These are phyloP conservation scores for Suhomyces guaymorum DNA, from an alignment of 1,139 yeast species.

Conservation along the genomic window DNA sequence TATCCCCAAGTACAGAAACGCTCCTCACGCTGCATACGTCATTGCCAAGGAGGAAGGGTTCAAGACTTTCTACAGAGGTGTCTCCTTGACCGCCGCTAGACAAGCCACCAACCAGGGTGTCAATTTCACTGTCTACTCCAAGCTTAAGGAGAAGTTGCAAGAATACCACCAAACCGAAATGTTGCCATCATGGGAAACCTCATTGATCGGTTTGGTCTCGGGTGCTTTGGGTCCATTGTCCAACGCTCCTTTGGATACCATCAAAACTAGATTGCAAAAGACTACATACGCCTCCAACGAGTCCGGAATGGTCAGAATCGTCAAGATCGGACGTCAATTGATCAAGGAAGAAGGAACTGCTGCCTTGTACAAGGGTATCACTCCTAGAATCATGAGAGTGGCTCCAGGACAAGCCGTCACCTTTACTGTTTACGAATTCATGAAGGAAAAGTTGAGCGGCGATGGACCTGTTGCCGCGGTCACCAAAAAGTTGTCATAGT, in stretches of 20 bases:
- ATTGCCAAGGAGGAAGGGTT: slow-evolving; percentile 91
- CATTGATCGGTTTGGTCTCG: slow-evolving; percentile 83
- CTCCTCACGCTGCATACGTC: slow-evolving; percentile 85
- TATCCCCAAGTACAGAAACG: slow-evolving; percentile 85
- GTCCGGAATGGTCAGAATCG: slow-evolving; percentile 73
- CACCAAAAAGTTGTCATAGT: slow-evolving; percentile 25
- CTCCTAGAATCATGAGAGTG: slow-evolving; percentile 98
- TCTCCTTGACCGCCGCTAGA: slow-evolving; percentile 92
- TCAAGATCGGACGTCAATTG: slow-evolving; percentile 77
- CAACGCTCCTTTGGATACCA: slow-evolving; percentile 96
- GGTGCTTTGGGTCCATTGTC: slow-evolving; percentile 98
- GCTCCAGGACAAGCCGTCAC: slow-evolving; percentile 99
- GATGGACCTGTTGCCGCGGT: slow-evolving; percentile 24
- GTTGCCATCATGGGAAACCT: slow-evolving; percentile 93
- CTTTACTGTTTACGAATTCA: slow-evolving; percentile 91
- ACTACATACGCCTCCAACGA: slow-evolving; percentile 74
- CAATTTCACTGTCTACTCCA: slow-evolving; percentile 92
- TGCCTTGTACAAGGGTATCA: slow-evolving; percentile 93
- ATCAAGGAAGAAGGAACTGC: slow-evolving; percentile 85
- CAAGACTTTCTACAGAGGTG: slow-evolving; percentile 89
- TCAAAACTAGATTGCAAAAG: slow-evolving; percentile 94
- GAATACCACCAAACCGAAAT: slow-evolving; percentile 62
- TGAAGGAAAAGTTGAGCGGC: slow-evolving; percentile 65
- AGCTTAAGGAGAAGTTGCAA: slow-evolving; percentile 71
- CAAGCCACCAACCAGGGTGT: slow-evolving; percentile 99